Evolutionary conservation across 1,284 basidiomycete species (phyloP), one percentile per base, ranked within the genome.

Genomic region (Boletellus deceptivus): DNA sequence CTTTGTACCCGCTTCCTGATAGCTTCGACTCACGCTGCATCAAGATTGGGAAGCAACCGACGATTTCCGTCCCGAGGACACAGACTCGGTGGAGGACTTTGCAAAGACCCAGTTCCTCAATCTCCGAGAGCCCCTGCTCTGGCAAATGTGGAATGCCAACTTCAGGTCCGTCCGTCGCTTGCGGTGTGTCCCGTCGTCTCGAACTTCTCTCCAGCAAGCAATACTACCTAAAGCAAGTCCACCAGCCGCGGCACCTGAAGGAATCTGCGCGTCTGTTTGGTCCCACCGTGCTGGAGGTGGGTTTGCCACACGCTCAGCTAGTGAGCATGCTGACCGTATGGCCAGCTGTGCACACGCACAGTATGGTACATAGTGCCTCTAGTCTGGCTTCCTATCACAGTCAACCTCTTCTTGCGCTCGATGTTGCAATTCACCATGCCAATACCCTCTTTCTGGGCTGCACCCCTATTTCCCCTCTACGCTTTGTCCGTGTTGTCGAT

Each of bases 161-260:
- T 97, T 91, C 65, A 89, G 83, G 84, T 82, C 49, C 17, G 52
- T 46, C 37, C 4, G 1, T 13, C 33, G 13, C 11, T 17, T 0
- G 7, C 8, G 5, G 3, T 5, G 1, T 36, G n/a, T 31, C 10
- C 27, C 47, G 24, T 31, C 9, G 22, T 22, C 41, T 27, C 44
- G 42, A 37, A 33, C 41, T 20, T 40, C 43, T 42, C 27, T 67
- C 47, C 60, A 87, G 88, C 64, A 99, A 99, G 77, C 84, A 89
- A 20, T 99, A 97, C 69, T 99, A 99, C 70, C 77, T 99, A 47
- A 82, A 92, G 64, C 96, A 99, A 71, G 93, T 99, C 0, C 96
- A 99, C 71, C 93, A 96, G 71, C 91, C 96, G 7, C 85, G 96
- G 43, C 97, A 99, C 70, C 70, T 97, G 47, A 78, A 86, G 27